Conservation (phyloP, 1,284 basidiomycete species). For the Mycena citricolor region DNA sequence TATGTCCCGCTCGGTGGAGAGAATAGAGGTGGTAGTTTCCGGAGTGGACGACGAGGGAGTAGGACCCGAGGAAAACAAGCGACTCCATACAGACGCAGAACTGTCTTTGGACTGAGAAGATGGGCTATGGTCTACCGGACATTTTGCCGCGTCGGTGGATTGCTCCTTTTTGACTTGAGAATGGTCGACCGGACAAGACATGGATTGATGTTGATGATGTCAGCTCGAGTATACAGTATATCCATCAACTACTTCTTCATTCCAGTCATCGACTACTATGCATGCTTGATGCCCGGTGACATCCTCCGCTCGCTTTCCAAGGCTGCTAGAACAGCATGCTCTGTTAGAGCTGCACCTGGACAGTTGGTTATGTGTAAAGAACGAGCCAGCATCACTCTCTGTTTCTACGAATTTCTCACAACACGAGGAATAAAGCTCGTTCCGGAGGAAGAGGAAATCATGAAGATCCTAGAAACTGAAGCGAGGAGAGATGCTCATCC, state of each 20-base stretch:
- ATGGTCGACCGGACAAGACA: slow-evolving; percentile 74
- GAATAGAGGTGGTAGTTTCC: slow-evolving; percentile 31
- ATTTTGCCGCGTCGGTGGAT: no score
- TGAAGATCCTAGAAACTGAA: no score
- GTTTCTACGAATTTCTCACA: slow-evolving; percentile 16
- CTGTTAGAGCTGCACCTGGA: no score
- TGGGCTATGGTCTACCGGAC: slow-evolving; percentile 63
- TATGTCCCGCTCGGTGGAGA: slow-evolving; percentile 72
- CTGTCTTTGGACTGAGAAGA: slow-evolving; percentile 39
- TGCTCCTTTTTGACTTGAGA: slow-evolving; percentile 24
- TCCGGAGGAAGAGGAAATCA: background rate
- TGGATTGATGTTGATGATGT: no score
- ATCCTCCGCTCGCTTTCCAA: no score
- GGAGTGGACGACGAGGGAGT: slow-evolving; percentile 30
- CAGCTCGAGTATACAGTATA: no score
- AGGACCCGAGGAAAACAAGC: slow-evolving; percentile 40
- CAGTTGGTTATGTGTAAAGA: slow-evolving; percentile 13
- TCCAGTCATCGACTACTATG: no score
- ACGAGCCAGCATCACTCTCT: slow-evolving; percentile 9
- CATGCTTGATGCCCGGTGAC: no score
- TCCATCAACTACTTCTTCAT: no score
- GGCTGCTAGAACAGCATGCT: no score
- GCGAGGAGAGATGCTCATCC: no score
- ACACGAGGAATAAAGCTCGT: slow-evolving; percentile 2
- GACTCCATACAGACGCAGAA: no score